Percentiles rank a stretch among this genome's conserved stretches.
These are phyloP conservation scores for Candida railenensis DNA, from an alignment of 805 yeast species.

Conservation along the genomic window DNA sequence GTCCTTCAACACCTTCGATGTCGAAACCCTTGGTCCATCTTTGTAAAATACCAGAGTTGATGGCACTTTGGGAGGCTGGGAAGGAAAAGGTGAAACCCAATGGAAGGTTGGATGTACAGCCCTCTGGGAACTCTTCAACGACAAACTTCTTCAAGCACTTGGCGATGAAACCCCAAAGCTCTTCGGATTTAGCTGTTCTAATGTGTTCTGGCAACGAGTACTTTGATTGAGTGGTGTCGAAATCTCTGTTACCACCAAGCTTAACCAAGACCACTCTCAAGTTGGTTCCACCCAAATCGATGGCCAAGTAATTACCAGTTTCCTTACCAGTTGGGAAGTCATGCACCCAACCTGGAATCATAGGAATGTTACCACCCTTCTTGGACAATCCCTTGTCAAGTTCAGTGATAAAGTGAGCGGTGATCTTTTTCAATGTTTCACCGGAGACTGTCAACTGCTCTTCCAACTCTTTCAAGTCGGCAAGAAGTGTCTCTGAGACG, in stretches of 20 bases:
- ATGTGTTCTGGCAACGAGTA: constrained; percentile 73
- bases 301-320: constrained; percentile 85
- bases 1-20: constrained; percentile 89
- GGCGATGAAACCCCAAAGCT: constrained; percentile 85
- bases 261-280: constrained; percentile 87
- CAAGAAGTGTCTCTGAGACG: constrained; percentile 62
- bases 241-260: constrained; percentile 78
- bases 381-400: constrained; percentile 76
- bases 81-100: constrained; percentile 95
- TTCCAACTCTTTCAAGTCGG: constrained; percentile 59
- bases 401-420: constrained; percentile 75
- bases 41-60: constrained; percentile 84
- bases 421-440: constrained; percentile 60
- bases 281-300: constrained; percentile 97
- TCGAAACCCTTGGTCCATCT: constrained; percentile 99
- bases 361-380: constrained; percentile 85
- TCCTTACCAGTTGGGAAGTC: constrained; percentile 92
- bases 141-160: constrained; percentile 72
- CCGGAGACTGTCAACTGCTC: constrained; percentile 59
- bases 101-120: constrained; percentile 60
- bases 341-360: constrained; percentile 97
- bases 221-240: constrained; percentile 85
- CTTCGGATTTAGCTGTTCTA: constrained; percentile 77
- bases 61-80: constrained; percentile 81
- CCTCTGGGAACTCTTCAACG: constrained; percentile 65